These are phyloP conservation scores for Didymella exigua DNA, from an alignment of 2,329 filamentous ascomycete genomes.

Conservation along the genomic window DNA sequence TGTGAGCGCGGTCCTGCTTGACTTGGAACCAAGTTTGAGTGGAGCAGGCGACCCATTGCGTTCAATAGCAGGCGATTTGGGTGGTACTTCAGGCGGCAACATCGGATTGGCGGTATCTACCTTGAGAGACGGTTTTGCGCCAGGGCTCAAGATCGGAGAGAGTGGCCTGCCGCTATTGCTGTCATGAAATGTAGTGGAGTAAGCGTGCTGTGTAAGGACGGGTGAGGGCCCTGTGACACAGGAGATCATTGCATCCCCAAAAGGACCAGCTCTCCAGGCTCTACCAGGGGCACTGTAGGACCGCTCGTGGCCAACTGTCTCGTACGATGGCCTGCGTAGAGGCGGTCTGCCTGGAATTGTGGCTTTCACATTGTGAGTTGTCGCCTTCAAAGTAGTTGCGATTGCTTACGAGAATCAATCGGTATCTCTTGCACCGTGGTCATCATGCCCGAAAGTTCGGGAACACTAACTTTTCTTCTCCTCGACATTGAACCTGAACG, in stretches of 20 bases:
- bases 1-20: slow-evolving; percentile 40
- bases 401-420: slow-evolving; percentile 50
- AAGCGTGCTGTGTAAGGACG: slow-evolving; percentile 25
- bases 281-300: slow-evolving; percentile 48
- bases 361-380: slow-evolving; percentile 34
- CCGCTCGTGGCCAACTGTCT: slow-evolving; percentile 46
- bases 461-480: slow-evolving; percentile 50
- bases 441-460: slow-evolving; percentile 48
- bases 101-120: slow-evolving; percentile 38
- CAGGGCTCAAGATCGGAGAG: slow-evolving; percentile 44
- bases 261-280: slow-evolving; percentile 47
- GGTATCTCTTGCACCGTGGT: slow-evolving; percentile 47
- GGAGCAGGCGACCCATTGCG: slow-evolving; percentile 44
- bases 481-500: slow-evolving; percentile 47
- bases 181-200: slow-evolving; percentile 23
- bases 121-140: slow-evolving; percentile 39
- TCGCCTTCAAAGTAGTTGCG: background rate
- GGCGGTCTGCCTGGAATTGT: slow-evolving; percentile 51
- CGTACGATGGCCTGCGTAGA: slow-evolving; percentile 43
- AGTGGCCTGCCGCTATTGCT: slow-evolving; percentile 21
- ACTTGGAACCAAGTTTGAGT: slow-evolving; percentile 38
- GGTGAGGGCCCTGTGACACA: slow-evolving; percentile 47
- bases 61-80: slow-evolving; percentile 44
- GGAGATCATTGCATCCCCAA: slow-evolving; percentile 49
- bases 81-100: slow-evolving; percentile 44